phyloP scores from a whole-genome alignment of 805 yeast genomes.

The Martiniozyma abietophila region DNA sequence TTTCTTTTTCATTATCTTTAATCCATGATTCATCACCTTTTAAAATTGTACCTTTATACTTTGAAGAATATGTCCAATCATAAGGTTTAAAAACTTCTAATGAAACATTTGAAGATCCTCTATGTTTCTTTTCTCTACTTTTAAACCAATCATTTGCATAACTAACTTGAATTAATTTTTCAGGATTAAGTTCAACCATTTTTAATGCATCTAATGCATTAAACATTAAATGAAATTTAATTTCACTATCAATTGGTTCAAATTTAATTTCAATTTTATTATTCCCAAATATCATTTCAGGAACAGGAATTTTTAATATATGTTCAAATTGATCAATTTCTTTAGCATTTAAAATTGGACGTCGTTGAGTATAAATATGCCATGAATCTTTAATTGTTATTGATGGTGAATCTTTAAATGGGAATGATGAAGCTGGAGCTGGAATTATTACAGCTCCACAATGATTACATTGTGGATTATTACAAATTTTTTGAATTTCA shows the following conservation, averaged over 20 bases:
- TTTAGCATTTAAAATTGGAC: conserved; percentile 64
- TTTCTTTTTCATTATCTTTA: conserved; percentile 25
- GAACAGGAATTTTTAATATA: conserved; percentile 68
- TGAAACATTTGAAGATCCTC: conserved; percentile 19
- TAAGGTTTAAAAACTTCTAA: conserved; percentile 68
- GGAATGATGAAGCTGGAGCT: conserved; percentile 57
- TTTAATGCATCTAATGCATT: conserved; percentile 71
- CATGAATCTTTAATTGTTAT: conserved; percentile 56
- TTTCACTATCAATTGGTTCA: conserved; percentile 18
- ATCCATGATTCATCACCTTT: conserved; percentile 11
- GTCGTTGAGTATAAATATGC: conserved; percentile 63
- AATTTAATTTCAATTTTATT: conserved; percentile 43
- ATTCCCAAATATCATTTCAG: conserved; percentile 96
- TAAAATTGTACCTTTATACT: conserved; percentile 54
- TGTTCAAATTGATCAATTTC: conserved; percentile 65
- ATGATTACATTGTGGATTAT: conserved; percentile 37
- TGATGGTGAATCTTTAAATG: conserved; percentile 58
- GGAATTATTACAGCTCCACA: conserved; percentile 77
- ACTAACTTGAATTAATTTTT: conserved; percentile 54
- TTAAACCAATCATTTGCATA: conserved; percentile 79
- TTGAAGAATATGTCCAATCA: conserved; percentile 94
- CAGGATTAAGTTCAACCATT: conserved; percentile 39
- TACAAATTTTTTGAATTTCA: conserved; percentile 14
- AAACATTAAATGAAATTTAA: conserved; percentile 40
- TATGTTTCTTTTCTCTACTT: conserved; percentile 28